phyloP scores from a whole-genome alignment of 2,329 filamentous ascomycete species.

The Orbilia blumenaviensis region DNA sequence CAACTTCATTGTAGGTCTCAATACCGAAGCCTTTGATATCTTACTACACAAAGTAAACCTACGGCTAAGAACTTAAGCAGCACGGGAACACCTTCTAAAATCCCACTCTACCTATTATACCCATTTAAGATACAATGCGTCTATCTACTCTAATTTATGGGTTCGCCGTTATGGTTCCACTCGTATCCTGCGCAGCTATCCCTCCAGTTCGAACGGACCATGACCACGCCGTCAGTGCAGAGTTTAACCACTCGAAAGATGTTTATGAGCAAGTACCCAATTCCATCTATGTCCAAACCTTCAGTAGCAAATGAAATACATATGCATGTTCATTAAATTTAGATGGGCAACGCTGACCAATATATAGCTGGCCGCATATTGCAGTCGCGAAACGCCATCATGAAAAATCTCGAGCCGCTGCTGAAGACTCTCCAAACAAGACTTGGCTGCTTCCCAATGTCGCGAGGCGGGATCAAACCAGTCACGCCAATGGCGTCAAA shows the following conservation, averaged over 20 bases:
- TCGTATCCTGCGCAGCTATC: constrained; percentile 21
- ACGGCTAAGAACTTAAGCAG: no score
- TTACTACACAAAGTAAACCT: no score
- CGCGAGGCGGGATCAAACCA: background rate
- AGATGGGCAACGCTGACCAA: background rate
- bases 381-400: background rate
- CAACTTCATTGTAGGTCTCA: no score
- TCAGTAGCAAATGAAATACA: no score
- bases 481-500: background rate
- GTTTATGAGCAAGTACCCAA: background rate
- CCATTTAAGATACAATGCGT: background rate
- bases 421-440: background rate
- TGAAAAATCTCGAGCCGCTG: background rate
- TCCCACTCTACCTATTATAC: background rate
- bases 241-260: background rate
- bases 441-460: background rate
- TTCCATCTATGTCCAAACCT: no score
- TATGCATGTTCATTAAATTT: no score
- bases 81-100: no score
- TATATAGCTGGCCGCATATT: background rate
- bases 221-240: background rate
- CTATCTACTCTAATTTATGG: constrained; percentile 4
- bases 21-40: no score
- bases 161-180: background rate
- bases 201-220: constrained; percentile 8